phyloP scores from a whole-genome alignment of 164 flowering plant species.

The Tetracentron sinense region DNA sequence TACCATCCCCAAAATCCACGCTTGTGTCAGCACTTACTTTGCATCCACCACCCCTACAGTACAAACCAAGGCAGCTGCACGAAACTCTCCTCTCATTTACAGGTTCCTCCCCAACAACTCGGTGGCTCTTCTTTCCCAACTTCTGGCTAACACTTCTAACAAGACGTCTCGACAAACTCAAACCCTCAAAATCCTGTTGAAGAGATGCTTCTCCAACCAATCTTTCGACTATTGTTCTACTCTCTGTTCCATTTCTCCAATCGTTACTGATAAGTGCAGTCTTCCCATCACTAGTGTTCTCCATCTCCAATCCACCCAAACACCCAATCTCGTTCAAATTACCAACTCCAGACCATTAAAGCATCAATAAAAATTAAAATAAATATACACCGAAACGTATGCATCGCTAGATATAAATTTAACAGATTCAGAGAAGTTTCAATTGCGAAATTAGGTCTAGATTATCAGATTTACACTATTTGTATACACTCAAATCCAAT shows the following conservation, averaged over 20 bases:
- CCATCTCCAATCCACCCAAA: constrained; percentile 14
- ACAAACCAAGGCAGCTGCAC: constrained; percentile 64
- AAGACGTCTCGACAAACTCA: constrained; percentile 65
- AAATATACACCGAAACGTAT: too few species aligned
- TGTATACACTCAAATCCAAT: neutral
- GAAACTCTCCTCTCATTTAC: constrained; percentile 43
- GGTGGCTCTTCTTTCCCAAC: constrained; percentile 46
- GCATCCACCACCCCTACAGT: constrained; percentile 85
- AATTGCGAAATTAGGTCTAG: neutral
- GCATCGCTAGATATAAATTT: too few species aligned
- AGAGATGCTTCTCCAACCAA: constrained; percentile 39
- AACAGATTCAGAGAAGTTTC: too few species aligned
- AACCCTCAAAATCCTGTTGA: constrained; percentile 47
- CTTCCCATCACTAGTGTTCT: constrained; percentile 12
- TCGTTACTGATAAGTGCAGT: constrained; percentile 13
- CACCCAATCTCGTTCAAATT: too few species aligned
- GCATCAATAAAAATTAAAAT: too few species aligned
- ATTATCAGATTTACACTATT: neutral
- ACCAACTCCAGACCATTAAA: constrained; percentile 2
- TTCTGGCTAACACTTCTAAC: constrained; percentile 69
- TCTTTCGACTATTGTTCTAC: constrained; percentile 27
- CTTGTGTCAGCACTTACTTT: constrained; percentile 80
- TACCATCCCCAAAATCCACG: constrained; percentile 59
- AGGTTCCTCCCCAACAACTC: constrained; percentile 46
- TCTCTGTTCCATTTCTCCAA: constrained; percentile 9